Percentiles rank a stretch among this genome's conserved stretches.
Conservation (phyloP, 805 yeast genomes). For the Lipomyces kockii region DNA sequence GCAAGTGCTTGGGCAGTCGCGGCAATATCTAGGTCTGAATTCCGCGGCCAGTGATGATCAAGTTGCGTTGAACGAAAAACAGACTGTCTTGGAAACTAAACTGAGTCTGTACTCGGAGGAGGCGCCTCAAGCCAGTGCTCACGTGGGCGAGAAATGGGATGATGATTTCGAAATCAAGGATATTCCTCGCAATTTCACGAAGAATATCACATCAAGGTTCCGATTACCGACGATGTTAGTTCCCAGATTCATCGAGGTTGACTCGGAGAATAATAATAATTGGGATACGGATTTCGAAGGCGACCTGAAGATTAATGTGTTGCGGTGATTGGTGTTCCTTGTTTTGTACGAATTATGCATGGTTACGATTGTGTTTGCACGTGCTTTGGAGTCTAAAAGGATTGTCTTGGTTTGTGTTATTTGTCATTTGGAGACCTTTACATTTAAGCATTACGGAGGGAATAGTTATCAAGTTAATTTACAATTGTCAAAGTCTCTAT, state of each 20-base stretch:
- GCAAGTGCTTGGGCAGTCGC: constrained; percentile 13
- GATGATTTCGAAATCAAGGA: constrained; percentile 18
- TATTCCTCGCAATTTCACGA: constrained; percentile 3
- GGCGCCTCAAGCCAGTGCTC: neutral
- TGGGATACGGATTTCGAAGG: constrained; percentile 35
- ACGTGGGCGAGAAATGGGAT: constrained; percentile 20
- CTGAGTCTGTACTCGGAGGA: constrained; percentile 1
- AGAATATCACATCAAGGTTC: constrained; percentile 1
- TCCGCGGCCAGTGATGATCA: neutral
- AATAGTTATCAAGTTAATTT: neutral
- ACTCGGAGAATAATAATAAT: constrained; percentile 8
- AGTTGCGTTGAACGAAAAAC: neutral
- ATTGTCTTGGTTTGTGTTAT: neutral
- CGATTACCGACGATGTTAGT: constrained; percentile 4
- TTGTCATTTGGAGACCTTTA: neutral
- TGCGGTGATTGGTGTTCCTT: neutral
- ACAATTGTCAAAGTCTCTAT: neutral
- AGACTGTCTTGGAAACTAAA: neutral
- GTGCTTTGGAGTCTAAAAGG: neutral
- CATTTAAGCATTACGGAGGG: neutral
- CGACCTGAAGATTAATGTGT: constrained; percentile 14
- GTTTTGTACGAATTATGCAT: neutral
- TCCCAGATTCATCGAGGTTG: constrained; percentile 5
- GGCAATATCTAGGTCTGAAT: constrained; percentile 9
- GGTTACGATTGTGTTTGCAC: neutral